Conservation (phyloP, 352 stramenopile species). For the Phytophthora parvispora region DNA sequence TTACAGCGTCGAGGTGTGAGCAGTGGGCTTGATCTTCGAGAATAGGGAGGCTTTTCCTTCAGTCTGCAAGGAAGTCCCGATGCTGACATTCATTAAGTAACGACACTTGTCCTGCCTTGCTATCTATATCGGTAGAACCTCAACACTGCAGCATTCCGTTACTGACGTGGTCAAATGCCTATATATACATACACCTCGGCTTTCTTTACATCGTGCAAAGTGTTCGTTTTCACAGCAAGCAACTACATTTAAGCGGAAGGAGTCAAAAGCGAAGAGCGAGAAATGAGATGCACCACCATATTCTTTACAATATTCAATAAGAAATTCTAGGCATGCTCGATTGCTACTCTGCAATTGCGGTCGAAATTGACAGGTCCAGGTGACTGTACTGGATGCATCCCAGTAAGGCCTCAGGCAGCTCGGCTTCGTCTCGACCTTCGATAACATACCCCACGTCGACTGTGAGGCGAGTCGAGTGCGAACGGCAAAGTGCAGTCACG, state of each 20-base stretch:
- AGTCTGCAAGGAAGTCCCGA: not conserved
- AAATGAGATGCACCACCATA: not conserved
- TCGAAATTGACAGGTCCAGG: constrained; percentile 71
- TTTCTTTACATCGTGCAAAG: no score
- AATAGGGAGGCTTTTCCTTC: not conserved
- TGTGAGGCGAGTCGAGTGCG: constrained; percentile 68
- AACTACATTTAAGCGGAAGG: no score
- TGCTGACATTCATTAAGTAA: constrained; percentile 9
- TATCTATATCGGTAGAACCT: no score
- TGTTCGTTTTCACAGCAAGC: not conserved
- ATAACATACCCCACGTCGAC: constrained; percentile 88
- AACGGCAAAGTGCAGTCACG: constrained; percentile 80
- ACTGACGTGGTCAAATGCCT: constrained; percentile 6
- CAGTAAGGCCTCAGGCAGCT: constrained; percentile 86
- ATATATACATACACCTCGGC: no score
- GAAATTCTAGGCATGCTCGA: not conserved
- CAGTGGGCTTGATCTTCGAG: constrained; percentile 1
- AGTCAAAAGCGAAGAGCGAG: no score
- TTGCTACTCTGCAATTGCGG: constrained; percentile 49
- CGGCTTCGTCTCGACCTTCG: constrained; percentile 70
- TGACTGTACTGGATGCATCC: constrained; percentile 84
- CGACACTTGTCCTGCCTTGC: not conserved
- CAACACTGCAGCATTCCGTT: no score
- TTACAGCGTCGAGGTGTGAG: not conserved
- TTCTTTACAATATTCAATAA: constrained; percentile 30